phyloP scores from a whole-genome alignment of 2,329 filamentous ascomycete genomes.

The Pseudogymnoascus sp. region DNA sequence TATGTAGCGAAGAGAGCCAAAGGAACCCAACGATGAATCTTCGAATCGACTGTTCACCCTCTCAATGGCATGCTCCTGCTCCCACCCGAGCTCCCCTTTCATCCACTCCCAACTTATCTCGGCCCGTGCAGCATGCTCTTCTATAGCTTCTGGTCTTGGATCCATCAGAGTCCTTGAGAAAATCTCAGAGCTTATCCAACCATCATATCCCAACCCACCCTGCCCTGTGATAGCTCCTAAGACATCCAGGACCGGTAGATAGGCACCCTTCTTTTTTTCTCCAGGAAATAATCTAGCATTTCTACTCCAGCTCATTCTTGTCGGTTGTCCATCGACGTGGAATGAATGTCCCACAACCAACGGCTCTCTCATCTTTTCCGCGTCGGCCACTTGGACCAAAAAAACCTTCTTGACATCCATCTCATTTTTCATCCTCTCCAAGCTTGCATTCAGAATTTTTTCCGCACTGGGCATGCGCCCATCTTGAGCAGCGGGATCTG shows the following conservation, averaged over 20 bases:
- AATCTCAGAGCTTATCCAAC: conserved; percentile 54
- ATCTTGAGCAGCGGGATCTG: conserved; percentile 49
- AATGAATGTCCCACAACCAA: conserved; percentile 50
- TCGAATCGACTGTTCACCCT: conserved; percentile 26
- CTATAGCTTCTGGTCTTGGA: conserved; percentile 36
- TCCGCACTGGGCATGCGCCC: conserved; percentile 22
- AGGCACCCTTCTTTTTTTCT: conserved; percentile 45
- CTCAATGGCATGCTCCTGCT: background rate
- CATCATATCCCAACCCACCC: conserved; percentile 47
- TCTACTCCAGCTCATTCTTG: conserved; percentile 70
- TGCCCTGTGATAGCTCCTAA: conserved; percentile 41
- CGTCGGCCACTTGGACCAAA: conserved; percentile 71
- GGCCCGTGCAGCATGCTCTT: conserved; percentile 44
- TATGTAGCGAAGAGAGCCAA: conserved; percentile 14
- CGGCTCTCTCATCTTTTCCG: conserved; percentile 52
- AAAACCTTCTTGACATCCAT: conserved; percentile 44
- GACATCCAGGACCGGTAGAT: conserved; percentile 49
- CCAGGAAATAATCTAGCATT: conserved; percentile 60
- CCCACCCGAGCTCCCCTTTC: conserved; percentile 19
- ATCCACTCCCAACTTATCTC: conserved; percentile 44
- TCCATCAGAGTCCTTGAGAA: conserved; percentile 47
- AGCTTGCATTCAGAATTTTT: conserved; percentile 37
- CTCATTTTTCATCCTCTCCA: conserved; percentile 19
- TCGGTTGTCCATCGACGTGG: conserved; percentile 48
- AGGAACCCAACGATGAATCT: conserved; percentile 22